Evolutionary conservation across 2,329 filamentous ascomycete genomes (phyloP), one percentile per base, ranked within the genome.

Genomic region (Pseudogymnoascus sp.): DNA sequence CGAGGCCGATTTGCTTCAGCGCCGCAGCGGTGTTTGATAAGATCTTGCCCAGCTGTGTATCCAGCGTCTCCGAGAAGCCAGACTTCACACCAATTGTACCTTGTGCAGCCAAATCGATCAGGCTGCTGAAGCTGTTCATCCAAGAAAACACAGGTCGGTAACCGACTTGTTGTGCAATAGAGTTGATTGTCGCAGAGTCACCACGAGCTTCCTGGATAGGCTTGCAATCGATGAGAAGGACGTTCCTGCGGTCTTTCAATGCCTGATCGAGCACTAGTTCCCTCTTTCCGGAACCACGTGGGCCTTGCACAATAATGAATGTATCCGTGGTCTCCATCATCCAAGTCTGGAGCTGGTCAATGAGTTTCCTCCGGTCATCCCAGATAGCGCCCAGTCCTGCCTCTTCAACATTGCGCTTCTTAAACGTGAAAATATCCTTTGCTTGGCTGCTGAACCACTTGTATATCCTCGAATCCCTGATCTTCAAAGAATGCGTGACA

Each of bases 61-160:
- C 93, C 28, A 97, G 79, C 0, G 92, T 97, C 74, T 97, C 93
- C 0, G 91, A 96, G 73, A 98, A 96, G 6, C 93, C 93, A 5
- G 92, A 90, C 77, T 98, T 97, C 65, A 96, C 90, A 11, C 93
- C 93, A 19, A 93, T 96, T 11, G 95, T 95, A 70, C 93, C 90
- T 74, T 97, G 93, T 1, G 95, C 91, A 21, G 93, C 95, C 39
- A 98, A 83, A 70, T 98, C 95, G 68, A 96, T 81, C 77, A 97
- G 85, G 74, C 92, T 96, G 76, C 90, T 96, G 68, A 98, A 85
- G 72, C 87, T 96, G 76, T 98, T 97, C 77, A 96, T 90, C 90
- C 93, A 98, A 0, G 91, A 96, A 75, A 99, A 99, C 0, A 99
- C 86, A 0, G 95, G 95, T 7, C 90, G 83, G 73, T 97, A 98